phyloP scores from a whole-genome alignment of 805 yeast genomes.

The Hanseniaspora mollemarum region DNA sequence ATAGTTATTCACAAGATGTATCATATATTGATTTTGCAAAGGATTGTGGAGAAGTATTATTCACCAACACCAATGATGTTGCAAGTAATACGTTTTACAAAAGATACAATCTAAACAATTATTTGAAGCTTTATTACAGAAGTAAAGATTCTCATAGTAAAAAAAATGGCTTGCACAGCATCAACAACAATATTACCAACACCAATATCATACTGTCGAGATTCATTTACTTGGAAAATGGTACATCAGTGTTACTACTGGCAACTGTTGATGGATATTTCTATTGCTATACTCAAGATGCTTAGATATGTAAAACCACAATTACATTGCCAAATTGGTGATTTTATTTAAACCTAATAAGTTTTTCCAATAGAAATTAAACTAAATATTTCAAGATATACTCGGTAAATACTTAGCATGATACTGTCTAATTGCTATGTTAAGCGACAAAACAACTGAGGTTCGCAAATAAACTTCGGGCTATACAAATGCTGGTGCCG shows the following conservation, averaged over 20 bases:
- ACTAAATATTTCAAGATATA: no score
- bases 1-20: background rate
- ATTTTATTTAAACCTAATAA: no score
- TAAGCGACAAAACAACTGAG: no score
- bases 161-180: background rate
- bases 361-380: no score
- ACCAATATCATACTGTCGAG: background rate
- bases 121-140: slow-evolving; percentile 7
- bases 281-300: background rate
- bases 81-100: background rate
- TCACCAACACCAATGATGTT: background rate
- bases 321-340: no score
- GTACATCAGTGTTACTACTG: background rate
- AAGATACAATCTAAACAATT: slow-evolving; percentile 10
- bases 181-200: background rate
- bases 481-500: no score
- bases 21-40: background rate
- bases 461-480: no score
- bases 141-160: background rate
- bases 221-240: background rate
- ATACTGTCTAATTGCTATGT: no score
- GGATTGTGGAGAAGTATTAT: background rate
- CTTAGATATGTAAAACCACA: no score
- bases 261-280: background rate
- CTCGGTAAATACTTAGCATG: no score